Conservation (phyloP, 2,329 filamentous ascomycete genomes). For the Parastagonospora avenae region DNA sequence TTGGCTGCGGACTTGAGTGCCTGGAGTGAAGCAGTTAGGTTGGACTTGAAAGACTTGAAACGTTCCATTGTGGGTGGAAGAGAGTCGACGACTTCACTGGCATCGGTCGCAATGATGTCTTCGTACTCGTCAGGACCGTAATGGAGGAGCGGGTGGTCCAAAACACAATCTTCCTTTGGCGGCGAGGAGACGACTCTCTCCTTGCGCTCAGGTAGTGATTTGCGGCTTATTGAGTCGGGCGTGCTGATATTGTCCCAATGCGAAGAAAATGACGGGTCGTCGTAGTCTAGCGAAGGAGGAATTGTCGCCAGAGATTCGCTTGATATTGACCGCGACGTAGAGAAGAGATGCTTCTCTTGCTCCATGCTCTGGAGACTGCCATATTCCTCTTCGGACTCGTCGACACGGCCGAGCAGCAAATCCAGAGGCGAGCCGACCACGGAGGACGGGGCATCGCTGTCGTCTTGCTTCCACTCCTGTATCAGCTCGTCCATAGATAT, state of each 20-base stretch:
- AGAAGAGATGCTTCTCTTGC: constrained; percentile 45
- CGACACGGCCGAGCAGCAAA: constrained; percentile 60
- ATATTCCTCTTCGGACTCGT: constrained; percentile 50
- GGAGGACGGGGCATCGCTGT: constrained; percentile 44
- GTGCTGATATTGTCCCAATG: constrained; percentile 45
- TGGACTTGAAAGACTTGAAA: constrained; percentile 64
- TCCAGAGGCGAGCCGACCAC: constrained; percentile 57
- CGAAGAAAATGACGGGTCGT: constrained; percentile 56
- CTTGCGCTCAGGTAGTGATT: constrained; percentile 45
- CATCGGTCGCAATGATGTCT: constrained; percentile 37
- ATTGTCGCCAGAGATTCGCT: constrained; percentile 62
- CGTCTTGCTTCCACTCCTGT: constrained; percentile 60
- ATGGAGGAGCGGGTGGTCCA: constrained; percentile 63
- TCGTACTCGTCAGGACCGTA: constrained; percentile 42
- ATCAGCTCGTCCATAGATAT: constrained; percentile 64
- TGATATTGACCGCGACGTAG: constrained; percentile 57
- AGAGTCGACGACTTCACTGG: constrained; percentile 26
- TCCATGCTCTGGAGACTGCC: constrained; percentile 52
- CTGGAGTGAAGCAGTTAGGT: constrained; percentile 66
- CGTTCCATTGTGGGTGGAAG: constrained; percentile 34
- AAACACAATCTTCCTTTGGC: constrained; percentile 58
- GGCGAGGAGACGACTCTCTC: constrained; percentile 55
- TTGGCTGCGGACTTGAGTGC: constrained; percentile 66
- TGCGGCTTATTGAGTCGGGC: constrained; percentile 36
- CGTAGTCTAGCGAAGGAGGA: constrained; percentile 50